Base-by-base conservation (phyloP, 2,329 filamentous ascomycete species). In the Aspergillus puulaauensis region DNA sequence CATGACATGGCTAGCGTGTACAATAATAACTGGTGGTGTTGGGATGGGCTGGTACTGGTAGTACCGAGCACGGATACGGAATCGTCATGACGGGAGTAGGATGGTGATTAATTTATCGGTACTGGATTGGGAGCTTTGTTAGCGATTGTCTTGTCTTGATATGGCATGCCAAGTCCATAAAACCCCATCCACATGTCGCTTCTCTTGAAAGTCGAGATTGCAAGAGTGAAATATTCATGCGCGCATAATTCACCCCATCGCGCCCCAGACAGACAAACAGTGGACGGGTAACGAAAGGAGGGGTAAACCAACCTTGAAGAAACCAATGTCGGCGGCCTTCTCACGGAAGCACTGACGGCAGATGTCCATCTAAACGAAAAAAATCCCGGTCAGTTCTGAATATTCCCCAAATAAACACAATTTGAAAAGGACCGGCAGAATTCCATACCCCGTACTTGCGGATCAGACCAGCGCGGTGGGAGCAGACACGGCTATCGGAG, bases 381-480 rank as follows among this genome's bases (percentile, higher is more conserved):
- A 57, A 56, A 15, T 49, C 43, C 53, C 63, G 54, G 60, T 64
- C 57, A 62, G 59, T 52, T 40, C 62, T 60, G 57, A 41, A 43
- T 19, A 14, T 14, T 52, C 54, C 46, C 31, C 12, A 19, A n/a
- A 6, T 2, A 11, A 4, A 31, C 27, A 31, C 23, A 24, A 24
- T 3, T 31, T 8, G 9, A 31, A n/a, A 6, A 35, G 24, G 31
- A 9, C 27, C 6, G 24, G 23, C 15, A 11, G 33, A 9, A 48
- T 55, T 64, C 58, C 72, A 70, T 73, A 75, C 73, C 75, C 95
- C 93, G 85, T 99, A 99, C 86, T 99, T 99, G 86, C 95, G 93
- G 88, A 99, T 96, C 72, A 99, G 88, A 96, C 95, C 95, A 76
- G 95, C 93, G 78, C 86, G 88, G 90, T 99, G 93, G 78, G 92